Evolutionary conservation across 2,329 filamentous ascomycete genomes (phyloP), one percentile per base, ranked within the genome.

Genomic region (Stachybotrys chartarum): DNA sequence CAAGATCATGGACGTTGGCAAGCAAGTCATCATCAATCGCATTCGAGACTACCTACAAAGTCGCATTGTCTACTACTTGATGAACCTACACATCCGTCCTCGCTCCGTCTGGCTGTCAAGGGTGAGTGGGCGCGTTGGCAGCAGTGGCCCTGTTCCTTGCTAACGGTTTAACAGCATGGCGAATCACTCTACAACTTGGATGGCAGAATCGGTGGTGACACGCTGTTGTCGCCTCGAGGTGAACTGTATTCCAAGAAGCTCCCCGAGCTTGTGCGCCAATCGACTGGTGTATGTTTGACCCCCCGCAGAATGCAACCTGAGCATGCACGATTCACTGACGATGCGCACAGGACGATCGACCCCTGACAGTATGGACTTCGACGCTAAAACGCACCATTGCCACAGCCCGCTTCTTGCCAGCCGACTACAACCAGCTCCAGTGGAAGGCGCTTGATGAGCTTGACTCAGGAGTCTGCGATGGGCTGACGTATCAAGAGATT

Each of bases 401-500:
- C 60, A 97, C 93, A 0, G 88, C 93, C 14, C 86, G 89, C 52
- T 90, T 90, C 73, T 83, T 99, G 1, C 86, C 89, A 3, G 74
- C 79, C 12, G 80, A 89, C 57, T 97, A 93, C 72, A 93, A 97
- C 69, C 95, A 97, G 71, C 81, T 99, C 14, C 91, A 97, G 72
- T 99, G 94, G 94, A 99, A 99, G 76, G 94, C 94, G 1, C 83
- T 99, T 3, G 94, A 99, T 67, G 94, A 99, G 75, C 86, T 99
- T 44, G 94, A 99, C 71, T 92, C 91, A 1, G 94, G 94, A 52
- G 90, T 97, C 51, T 99, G 94, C 74, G 94, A 99, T 66, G 92
- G 93, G 54, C 84, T 97, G 70, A 99, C 94, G 1, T 97, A 97
- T 70, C 90, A 91, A 66, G 88, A 99, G 69, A 97, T 99, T 68